Conservation (phyloP, 1,139 yeast genomes). For the Yamadazyma triangularis region DNA sequence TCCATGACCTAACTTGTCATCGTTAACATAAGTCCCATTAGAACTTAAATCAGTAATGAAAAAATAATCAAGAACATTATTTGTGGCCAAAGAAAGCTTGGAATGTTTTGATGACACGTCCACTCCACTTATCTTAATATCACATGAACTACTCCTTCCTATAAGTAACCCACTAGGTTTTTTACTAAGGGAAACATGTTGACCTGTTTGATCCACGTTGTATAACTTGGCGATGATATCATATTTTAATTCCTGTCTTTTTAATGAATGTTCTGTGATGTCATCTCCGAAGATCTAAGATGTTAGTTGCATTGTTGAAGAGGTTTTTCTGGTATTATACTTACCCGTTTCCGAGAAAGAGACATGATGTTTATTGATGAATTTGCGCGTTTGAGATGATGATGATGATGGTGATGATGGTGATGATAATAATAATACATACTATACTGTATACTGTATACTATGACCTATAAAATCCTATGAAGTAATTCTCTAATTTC, state of each 20-base stretch:
- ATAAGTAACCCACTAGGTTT: constrained; percentile 33
- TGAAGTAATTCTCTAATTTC: constrained; percentile 29
- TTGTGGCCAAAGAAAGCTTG: constrained; percentile 36
- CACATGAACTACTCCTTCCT: constrained; percentile 65
- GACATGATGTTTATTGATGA: too few species aligned
- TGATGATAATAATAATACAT: too few species aligned
- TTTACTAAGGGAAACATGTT: constrained; percentile 31
- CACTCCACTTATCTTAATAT: constrained; percentile 47
- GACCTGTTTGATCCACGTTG: constrained; percentile 23
- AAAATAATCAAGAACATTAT: constrained; percentile 34
- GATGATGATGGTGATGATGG: too few species aligned
- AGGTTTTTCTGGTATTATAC: too few species aligned
- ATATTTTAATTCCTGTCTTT: constrained; percentile 18
- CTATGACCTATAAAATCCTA: constrained; percentile 26
- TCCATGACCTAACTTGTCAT: constrained; percentile 46
- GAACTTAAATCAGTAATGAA: constrained; percentile 57
- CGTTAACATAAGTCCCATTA: constrained; percentile 67
- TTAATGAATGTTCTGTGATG: constrained; percentile 8
- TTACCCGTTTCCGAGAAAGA: not conserved
- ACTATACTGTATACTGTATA: too few species aligned
- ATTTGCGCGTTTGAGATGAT: too few species aligned
- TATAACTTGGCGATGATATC: constrained; percentile 29
- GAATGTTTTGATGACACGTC: constrained; percentile 72
- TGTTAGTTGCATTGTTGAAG: constrained; percentile 2
- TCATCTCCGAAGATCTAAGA: constrained; percentile 9